phyloP scores from a whole-genome alignment of 352 stramenopile genomes.

The Halophytophthora batemanensis region DNA sequence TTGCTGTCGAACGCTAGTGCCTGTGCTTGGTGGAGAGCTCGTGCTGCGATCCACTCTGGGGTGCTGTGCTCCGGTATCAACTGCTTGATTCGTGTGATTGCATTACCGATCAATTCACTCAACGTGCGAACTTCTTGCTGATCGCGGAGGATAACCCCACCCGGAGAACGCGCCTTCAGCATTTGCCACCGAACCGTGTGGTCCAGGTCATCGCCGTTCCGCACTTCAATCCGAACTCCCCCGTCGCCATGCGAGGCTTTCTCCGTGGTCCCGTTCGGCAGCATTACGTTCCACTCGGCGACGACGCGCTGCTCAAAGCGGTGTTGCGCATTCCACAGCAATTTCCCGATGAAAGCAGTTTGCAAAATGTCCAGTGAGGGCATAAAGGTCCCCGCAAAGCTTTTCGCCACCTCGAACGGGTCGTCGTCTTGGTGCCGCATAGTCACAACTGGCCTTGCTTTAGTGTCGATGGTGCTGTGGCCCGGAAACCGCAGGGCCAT shows the following conservation, averaged over 20 bases:
- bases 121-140: too few species aligned
- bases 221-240: constrained; percentile 23
- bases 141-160: too few species aligned
- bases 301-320: constrained; percentile 17
- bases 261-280: background rate
- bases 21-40: constrained; percentile 2
- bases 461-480: too few species aligned
- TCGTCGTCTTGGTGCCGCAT: constrained; percentile 13
- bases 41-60: constrained; percentile 18
- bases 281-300: background rate
- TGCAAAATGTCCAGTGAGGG: constrained; percentile 27
- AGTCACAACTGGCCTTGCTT: too few species aligned
- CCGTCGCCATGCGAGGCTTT: too few species aligned
- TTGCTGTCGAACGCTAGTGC: too few species aligned
- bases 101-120: too few species aligned
- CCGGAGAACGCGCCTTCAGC: too few species aligned
- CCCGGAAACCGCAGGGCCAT: too few species aligned
- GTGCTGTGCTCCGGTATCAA: constrained; percentile 14
- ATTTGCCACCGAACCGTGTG: constrained; percentile 26
- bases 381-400: background rate
- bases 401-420: constrained; percentile 18
- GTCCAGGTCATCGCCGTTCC: constrained; percentile 38
- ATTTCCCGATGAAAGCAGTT: constrained; percentile 23
- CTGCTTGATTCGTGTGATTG: background rate
- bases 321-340: constrained; percentile 34